phyloP scores from a whole-genome alignment of 2,329 filamentous ascomycete species.

The Camillea tinctor region DNA sequence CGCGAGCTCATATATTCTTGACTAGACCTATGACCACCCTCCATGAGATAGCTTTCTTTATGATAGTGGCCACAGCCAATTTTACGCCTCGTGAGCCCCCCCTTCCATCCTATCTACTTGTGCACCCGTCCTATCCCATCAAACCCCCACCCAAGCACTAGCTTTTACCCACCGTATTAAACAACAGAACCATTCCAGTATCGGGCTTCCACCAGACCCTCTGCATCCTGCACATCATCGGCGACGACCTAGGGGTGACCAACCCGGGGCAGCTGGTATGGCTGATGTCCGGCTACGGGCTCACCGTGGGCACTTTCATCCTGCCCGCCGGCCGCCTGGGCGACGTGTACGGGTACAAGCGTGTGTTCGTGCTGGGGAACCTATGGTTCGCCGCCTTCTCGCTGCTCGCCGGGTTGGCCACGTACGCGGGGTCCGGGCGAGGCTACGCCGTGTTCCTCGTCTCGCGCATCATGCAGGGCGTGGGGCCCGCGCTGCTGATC shows the following conservation, averaged over 20 bases:
- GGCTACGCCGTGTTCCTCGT: constrained; percentile 37
- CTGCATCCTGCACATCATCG: constrained; percentile 43
- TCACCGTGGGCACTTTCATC: constrained; percentile 51
- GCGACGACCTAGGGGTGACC: constrained; percentile 37
- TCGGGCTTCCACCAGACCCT: constrained; percentile 31
- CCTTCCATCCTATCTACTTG: neutral
- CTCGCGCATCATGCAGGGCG: constrained; percentile 46
- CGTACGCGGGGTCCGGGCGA: constrained; percentile 29
- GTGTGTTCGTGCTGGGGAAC: constrained; percentile 47
- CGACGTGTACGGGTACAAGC: constrained; percentile 50
- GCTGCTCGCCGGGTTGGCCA: constrained; percentile 41
- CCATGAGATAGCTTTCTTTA: constrained; percentile 29
- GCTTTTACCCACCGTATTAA: constrained; percentile 3
- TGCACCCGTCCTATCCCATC: neutral
- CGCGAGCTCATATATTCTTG: constrained; percentile 27
- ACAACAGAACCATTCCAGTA: constrained; percentile 17
- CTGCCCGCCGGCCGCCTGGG: constrained; percentile 48
- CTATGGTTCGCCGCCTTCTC: constrained; percentile 49
- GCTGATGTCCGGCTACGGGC: constrained; percentile 47
- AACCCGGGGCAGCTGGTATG: constrained; percentile 43
- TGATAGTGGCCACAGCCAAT: constrained; percentile 30
- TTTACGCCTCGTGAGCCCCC: constrained; percentile 30
- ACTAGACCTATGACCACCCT: constrained; percentile 26
- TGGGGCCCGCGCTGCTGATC: constrained; percentile 51
- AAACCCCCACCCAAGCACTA: neutral